Evolutionary conservation across 441 rosid genomes (phyloP).

Genomic region (Eruca vesicaria): DNA sequence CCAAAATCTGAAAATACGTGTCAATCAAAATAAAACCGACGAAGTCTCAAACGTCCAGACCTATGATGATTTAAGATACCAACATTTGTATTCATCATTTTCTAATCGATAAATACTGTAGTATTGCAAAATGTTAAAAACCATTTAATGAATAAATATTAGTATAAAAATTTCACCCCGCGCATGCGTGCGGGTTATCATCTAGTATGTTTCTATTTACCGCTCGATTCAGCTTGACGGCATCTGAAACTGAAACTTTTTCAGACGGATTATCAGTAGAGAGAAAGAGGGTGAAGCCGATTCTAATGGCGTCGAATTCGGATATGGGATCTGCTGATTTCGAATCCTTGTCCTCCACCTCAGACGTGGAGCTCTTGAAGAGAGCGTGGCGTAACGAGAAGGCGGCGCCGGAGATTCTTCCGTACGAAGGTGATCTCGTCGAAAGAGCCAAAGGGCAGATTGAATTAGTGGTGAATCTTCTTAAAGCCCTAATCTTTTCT

Average conservation of each 20-base stretch:
- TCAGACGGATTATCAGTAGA: background rate
- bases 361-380: constrained; percentile 59
- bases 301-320: constrained; percentile 29
- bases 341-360: constrained; percentile 51
- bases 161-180: too few relatives aligned
- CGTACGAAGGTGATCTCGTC: constrained; percentile 44
- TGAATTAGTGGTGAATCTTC: constrained; percentile 43
- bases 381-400: constrained; percentile 75
- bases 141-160: too few relatives aligned
- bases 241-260: background rate
- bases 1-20: too few relatives aligned
- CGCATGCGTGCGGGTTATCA: too few relatives aligned
- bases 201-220: background rate
- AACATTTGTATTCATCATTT: too few relatives aligned
- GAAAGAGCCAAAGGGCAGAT: constrained; percentile 65
- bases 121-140: too few relatives aligned
- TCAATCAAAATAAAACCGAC: too few relatives aligned
- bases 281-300: background rate
- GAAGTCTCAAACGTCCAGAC: too few relatives aligned
- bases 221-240: constrained; percentile 7
- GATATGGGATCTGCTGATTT: constrained; percentile 38
- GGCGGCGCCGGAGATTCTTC: constrained; percentile 73
- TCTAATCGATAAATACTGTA: too few relatives aligned
- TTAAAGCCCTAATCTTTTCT: constrained; percentile 20
- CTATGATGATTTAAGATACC: too few relatives aligned